Conservation (phyloP, 805 yeast species). For the Yamadazyma sp. region DNA sequence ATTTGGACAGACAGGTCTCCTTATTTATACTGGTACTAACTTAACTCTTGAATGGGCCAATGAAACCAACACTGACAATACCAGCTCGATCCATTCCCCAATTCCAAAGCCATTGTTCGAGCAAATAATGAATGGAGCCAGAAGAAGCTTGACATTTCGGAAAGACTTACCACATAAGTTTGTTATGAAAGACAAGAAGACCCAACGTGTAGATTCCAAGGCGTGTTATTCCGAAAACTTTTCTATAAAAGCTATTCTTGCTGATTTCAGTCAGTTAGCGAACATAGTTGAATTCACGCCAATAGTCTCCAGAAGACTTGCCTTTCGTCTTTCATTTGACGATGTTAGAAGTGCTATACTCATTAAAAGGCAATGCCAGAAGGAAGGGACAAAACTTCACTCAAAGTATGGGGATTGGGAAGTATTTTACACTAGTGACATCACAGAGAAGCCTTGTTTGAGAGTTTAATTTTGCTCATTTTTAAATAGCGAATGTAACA, state of each 20-base stretch:
- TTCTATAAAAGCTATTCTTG: constrained; percentile 41
- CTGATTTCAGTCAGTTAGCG: constrained; percentile 60
- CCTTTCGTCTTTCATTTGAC: constrained; percentile 59
- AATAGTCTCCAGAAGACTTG: constrained; percentile 61
- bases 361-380: constrained; percentile 50
- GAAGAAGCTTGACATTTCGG: constrained; percentile 52
- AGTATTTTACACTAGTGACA: constrained; percentile 66
- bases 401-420: constrained; percentile 59
- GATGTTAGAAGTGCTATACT: constrained; percentile 59
- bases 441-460: constrained; percentile 42
- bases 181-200: constrained; percentile 19
- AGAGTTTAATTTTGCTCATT: too few relatives aligned
- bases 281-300: constrained; percentile 61
- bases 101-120: constrained; percentile 23
- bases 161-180: not conserved
- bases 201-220: not conserved
- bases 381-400: constrained; percentile 32
- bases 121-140: constrained; percentile 48
- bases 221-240: constrained; percentile 43
- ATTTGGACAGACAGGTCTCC: constrained; percentile 51
- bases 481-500: too few relatives aligned
- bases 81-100: constrained; percentile 19
- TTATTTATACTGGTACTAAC: constrained; percentile 57
- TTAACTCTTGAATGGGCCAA: constrained; percentile 50
- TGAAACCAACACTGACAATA: constrained; percentile 22